Base-by-base conservation (phyloP, 139 green algal species). In the Parachlorella kessleri region DNA sequence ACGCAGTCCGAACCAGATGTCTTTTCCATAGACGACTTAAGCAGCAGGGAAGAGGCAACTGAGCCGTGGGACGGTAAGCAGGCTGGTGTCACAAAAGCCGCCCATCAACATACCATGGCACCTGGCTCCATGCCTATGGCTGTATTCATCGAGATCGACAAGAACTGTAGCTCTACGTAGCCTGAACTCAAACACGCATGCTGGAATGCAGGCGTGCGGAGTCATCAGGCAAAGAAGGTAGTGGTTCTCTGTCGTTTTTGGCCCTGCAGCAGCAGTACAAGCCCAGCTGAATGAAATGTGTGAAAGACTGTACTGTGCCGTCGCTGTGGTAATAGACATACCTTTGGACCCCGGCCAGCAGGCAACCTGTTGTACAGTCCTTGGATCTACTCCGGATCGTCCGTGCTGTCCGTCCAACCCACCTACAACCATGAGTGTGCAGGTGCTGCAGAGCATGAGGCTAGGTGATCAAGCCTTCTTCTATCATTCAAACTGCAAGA, bases 221-320 rank as follows among this genome's bases (percentile, higher is more conserved):
- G 90, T 72, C 78, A 81, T 24, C 79, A 89, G 72, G 91, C 91
- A 4, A 87, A 93, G 59, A 95, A 95, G 75, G n/a, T n/a, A n/a
- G n/a, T n/a, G n/a, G n/a, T n/a, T n/a, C n/a, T n/a, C n/a, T n/a
- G n/a, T n/a, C n/a, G n/a, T n/a, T n/a, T n/a, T n/a, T n/a, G n/a
- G n/a, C n/a, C n/a, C n/a, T n/a, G n/a, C n/a, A n/a, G n/a, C n/a
- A n/a, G n/a, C n/a, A n/a, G n/a, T n/a, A n/a, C n/a, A n/a, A n/a
- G n/a, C n/a, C n/a, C n/a, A n/a, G n/a, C n/a, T n/a, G n/a, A n/a
- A n/a, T n/a, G n/a, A n/a, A n/a, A n/a, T n/a, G n/a, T n/a, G n/a
- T n/a, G n/a, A n/a, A n/a, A n/a, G n/a, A n/a, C n/a, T n/a, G n/a
- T n/a, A n/a, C n/a, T n/a, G n/a, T n/a, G n/a, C n/a, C n/a, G n/a